phyloP scores from a whole-genome alignment of 257 asterid genomes.

The Solanum boliviense region DNA sequence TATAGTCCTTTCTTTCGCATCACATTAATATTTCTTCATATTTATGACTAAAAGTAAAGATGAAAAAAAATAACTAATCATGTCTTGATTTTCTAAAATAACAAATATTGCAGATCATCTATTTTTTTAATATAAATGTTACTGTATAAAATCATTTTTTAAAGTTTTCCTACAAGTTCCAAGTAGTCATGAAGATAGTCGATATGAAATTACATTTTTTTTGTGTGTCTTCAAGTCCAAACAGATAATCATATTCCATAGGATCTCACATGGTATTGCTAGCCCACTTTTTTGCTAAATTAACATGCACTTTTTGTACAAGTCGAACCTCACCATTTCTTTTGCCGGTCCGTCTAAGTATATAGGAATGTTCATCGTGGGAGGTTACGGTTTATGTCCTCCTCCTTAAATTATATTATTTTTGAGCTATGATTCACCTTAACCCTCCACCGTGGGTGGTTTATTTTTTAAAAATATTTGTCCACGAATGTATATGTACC shows the following conservation, averaged over 20 bases:
- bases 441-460: too few species aligned
- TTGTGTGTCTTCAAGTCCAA: not conserved
- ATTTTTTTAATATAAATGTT: too few species aligned
- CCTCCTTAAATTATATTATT: too few species aligned
- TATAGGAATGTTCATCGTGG: accelerated
- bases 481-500: not conserved
- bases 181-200: not conserved
- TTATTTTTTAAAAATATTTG: too few species aligned
- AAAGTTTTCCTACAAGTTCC: not conserved
- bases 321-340: not conserved
- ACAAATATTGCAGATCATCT: too few species aligned
- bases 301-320: not conserved
- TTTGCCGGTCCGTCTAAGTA: not conserved
- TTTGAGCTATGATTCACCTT: too few species aligned
- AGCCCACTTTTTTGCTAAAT: not conserved
- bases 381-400: too few species aligned
- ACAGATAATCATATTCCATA: not conserved
- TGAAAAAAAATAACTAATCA: not conserved
- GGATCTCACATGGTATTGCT: not conserved
- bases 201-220: not conserved
- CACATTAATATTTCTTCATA: not conserved
- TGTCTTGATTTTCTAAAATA: too few species aligned
- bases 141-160: too few species aligned
- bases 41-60: not conserved
- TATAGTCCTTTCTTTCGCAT: too few species aligned